These are phyloP conservation scores for Acmispon strigosus DNA, from an alignment of 306 rosid species.

Conservation along the genomic window DNA sequence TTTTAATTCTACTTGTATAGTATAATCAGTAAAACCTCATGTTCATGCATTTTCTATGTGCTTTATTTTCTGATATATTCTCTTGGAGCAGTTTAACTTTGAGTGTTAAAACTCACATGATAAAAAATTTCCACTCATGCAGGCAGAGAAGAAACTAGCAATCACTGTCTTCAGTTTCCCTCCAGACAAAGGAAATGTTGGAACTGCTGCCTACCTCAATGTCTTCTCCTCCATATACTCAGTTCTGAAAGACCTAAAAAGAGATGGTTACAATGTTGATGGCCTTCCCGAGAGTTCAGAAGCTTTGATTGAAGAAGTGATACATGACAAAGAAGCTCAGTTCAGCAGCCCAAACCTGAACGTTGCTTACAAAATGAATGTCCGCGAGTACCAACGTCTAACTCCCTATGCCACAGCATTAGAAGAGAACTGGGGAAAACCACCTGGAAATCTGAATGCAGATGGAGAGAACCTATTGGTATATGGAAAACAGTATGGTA, in stretches of 20 bases:
- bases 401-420: slow-evolving; percentile 79
- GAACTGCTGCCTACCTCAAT: slow-evolving; percentile 94
- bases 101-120: slow-evolving; percentile 6
- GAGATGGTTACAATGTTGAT: slow-evolving; percentile 83
- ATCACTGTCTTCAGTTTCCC: slow-evolving; percentile 98
- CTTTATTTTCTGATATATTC: background rate
- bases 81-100: slow-evolving; percentile 7
- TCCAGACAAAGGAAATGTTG: slow-evolving; percentile 98
- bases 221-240: slow-evolving; percentile 92
- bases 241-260: slow-evolving; percentile 69
- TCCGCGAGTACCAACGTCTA: slow-evolving; percentile 73
- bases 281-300: slow-evolving; percentile 93
- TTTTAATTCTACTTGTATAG: background rate
- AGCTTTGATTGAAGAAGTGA: slow-evolving; percentile 80
- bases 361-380: slow-evolving; percentile 85
- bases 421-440: slow-evolving; percentile 98
- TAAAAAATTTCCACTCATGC: slow-evolving; percentile 22
- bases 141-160: slow-evolving; percentile 83
- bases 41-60: background rate
- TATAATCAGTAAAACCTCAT: background rate
- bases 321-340: slow-evolving; percentile 98
- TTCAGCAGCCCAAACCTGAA: slow-evolving; percentile 95
- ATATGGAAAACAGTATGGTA: slow-evolving; percentile 86
- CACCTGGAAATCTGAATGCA: slow-evolving; percentile 92
- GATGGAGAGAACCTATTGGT: slow-evolving; percentile 96